phyloP scores from a whole-genome alignment of 108 stramenopile genomes.

The Nannochloropsis salina region DNA sequence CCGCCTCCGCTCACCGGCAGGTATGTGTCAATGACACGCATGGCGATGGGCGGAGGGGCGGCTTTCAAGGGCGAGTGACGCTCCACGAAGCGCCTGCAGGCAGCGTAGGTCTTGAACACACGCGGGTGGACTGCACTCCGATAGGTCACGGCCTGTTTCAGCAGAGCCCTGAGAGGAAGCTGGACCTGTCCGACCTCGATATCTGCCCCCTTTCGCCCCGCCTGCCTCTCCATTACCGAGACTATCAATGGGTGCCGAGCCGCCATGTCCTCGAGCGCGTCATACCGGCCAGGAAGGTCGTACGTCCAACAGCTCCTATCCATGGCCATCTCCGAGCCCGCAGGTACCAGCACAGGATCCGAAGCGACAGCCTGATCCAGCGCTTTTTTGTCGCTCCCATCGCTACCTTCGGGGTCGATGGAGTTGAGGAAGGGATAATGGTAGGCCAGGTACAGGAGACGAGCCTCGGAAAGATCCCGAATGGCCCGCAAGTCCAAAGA shows the following conservation, averaged over 20 bases:
- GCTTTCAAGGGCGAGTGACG: background rate
- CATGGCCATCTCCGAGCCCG: background rate
- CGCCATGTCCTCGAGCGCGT: background rate
- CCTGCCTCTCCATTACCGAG: background rate
- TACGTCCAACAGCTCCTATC: background rate
- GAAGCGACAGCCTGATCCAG: constrained; percentile 16
- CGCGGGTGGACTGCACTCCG: background rate
- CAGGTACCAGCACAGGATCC: background rate
- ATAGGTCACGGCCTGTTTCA: background rate
- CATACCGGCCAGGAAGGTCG: background rate
- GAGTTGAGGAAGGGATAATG: background rate
- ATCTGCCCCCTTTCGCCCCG: background rate
- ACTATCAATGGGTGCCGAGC: background rate
- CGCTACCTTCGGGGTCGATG: background rate
- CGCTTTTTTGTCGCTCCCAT: background rate
- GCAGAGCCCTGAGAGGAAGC: background rate
- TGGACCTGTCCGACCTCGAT: background rate
- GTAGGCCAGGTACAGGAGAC: background rate
- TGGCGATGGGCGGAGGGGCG: background rate
- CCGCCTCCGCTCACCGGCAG: background rate
- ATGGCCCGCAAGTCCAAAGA: background rate
- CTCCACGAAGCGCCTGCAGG: background rate
- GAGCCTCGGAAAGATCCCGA: background rate
- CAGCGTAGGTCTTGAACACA: background rate
- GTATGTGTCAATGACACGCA: background rate